Conservation (phyloP, 2,329 filamentous ascomycete genomes). For the Beauveria varroae region DNA sequence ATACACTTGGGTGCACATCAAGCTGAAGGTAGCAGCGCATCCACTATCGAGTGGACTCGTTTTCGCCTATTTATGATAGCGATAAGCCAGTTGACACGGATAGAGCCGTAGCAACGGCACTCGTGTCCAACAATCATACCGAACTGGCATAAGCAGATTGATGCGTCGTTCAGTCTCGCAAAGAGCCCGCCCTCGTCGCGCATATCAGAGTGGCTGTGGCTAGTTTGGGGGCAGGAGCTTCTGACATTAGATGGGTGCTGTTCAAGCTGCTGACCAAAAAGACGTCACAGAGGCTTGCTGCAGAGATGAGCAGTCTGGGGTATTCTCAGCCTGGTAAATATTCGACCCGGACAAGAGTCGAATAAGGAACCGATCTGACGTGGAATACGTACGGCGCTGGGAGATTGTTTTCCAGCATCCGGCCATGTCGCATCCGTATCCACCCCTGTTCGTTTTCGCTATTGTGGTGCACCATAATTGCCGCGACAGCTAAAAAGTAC, state of each 20-base stretch:
- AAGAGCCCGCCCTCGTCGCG: background rate
- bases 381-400: background rate
- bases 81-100: background rate
- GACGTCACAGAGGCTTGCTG: background rate
- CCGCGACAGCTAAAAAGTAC: background rate
- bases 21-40: background rate
- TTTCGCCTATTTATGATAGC: background rate
- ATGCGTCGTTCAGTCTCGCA: background rate
- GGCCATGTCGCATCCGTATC: conserved; percentile 11
- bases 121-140: background rate
- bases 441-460: conserved; percentile 10
- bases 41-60: background rate
- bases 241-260: background rate
- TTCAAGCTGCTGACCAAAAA: background rate
- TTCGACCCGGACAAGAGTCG: background rate
- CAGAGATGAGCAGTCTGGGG: background rate
- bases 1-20: background rate
- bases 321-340: background rate
- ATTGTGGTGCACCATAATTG: conserved; percentile 1
- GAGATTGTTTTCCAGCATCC: background rate
- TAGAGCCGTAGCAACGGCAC: background rate
- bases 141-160: background rate
- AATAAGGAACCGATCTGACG: background rate
- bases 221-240: background rate
- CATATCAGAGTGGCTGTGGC: background rate